These are phyloP conservation scores for Trametes cubensis DNA, from an alignment of 768 basidiomycete genomes.

Conservation along the genomic window DNA sequence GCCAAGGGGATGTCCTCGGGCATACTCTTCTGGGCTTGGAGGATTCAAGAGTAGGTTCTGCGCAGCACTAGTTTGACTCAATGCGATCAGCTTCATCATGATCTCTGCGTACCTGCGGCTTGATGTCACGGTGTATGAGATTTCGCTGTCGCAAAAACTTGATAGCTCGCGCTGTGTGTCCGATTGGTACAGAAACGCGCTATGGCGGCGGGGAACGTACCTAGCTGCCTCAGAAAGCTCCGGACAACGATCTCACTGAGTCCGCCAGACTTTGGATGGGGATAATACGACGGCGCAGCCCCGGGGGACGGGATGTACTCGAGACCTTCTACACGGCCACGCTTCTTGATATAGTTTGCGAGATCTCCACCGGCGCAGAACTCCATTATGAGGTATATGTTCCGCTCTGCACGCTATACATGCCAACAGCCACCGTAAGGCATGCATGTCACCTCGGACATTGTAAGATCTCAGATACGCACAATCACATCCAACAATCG, in stretches of 20 bases:
- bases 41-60: slow-evolving; percentile 91
- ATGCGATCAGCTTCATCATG: neutral
- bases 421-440: neutral
- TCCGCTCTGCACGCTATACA: slow-evolving; percentile 65
- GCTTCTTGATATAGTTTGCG: slow-evolving; percentile 95
- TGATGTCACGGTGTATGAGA: slow-evolving; percentile 96
- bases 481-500: slow-evolving; percentile 92
- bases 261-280: slow-evolving; percentile 89
- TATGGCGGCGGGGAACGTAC: slow-evolving; percentile 42
- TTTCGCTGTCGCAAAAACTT: slow-evolving; percentile 89
- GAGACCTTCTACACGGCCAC: slow-evolving; percentile 89
- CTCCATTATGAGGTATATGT: slow-evolving; percentile 96
- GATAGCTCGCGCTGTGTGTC: slow-evolving; percentile 79
- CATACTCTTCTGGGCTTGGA: slow-evolving; percentile 76
- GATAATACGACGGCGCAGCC: slow-evolving; percentile 79
- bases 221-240: slow-evolving; percentile 89
- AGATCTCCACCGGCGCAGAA: slow-evolving; percentile 96
- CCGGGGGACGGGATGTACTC: slow-evolving; percentile 76
- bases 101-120: slow-evolving; percentile 71
- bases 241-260: slow-evolving; percentile 88
- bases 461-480: slow-evolving; percentile 29
- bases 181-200: neutral
- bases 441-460: neutral
- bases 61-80: slow-evolving; percentile 8
- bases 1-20: slow-evolving; percentile 85